Base-by-base conservation (phyloP, 148 eudicot genomes). In the Hydrangea macrophylla region DNA sequence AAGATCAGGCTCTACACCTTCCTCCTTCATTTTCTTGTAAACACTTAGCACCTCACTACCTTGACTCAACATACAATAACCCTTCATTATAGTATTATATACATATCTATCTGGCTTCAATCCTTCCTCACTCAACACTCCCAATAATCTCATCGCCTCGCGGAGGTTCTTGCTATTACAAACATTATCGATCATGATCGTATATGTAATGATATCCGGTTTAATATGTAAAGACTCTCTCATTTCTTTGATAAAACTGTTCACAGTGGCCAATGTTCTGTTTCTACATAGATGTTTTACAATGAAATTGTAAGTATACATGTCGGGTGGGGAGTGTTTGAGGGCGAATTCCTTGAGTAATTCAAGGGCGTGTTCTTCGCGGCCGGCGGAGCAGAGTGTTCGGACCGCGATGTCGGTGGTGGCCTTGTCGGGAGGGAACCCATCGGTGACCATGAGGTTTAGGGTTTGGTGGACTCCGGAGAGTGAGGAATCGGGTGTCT, bases 161-260 rank as follows among this genome's bases (percentile, higher is more conserved):
- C 96, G 68, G 9, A 93, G 66, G 65, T 93, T 88, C 86, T 78
- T 83, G 18, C 78, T 55, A 61, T 88, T 93, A 45, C 96, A 93
- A 25, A 93, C 96, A 79, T 88, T 88, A 62, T 90, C 98, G 39
- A 93, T 88, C 86, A 93, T 71, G 32, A 93, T 93, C 31, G 98
- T 93, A 57, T 90, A 93, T 0, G 95, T 82, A 35, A 86, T 77
- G 54, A 93, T 76, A 71, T 93, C 92, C 2, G 96, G 98, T 20
- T 75, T 78, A 44, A 88, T 40, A 7, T 71, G 70, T 7, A 90
- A 69, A 15, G 27, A 70, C n/a, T 70, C 75, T 22, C 70, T 68
- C 80, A 93, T 78, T 13, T 85, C 88, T 8, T 60, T 74, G 20
- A 90, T 82, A 55, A 90, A 82, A 3, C 15, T 35, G 72, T 88